These are phyloP conservation scores for Dryadomyces sulphureus DNA, from an alignment of 2,329 filamentous ascomycete genomes.

Conservation along the genomic window DNA sequence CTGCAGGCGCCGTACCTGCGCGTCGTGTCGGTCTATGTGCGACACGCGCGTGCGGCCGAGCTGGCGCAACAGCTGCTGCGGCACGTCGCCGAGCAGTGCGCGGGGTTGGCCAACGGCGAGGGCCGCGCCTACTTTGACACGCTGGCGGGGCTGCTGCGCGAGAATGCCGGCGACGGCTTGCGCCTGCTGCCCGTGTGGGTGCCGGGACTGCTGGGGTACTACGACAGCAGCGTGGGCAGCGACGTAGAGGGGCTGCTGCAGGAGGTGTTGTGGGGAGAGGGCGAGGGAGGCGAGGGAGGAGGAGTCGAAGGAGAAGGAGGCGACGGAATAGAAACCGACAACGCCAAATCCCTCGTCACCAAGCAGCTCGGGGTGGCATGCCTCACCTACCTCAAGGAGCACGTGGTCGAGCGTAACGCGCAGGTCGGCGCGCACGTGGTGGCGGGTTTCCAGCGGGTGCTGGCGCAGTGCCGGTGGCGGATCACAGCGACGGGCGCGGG, in stretches of 20 bases:
- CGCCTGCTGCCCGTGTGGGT: conserved; percentile 30
- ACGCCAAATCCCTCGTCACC: no score
- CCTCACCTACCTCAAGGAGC: conserved; percentile 30
- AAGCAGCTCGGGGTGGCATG: conserved; percentile 27
- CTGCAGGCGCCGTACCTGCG: conserved; percentile 41
- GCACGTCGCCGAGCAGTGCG: conserved; percentile 29
- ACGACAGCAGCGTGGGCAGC: conserved; percentile 25
- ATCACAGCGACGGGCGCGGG: conserved; percentile 21
- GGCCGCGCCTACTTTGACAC: conserved; percentile 34
- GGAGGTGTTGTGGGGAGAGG: conserved; percentile 24
- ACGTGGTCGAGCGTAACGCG: conserved; percentile 25
- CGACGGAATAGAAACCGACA: conserved; percentile 19
- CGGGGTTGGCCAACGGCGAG: conserved; percentile 29
- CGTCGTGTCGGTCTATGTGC: conserved; percentile 36
- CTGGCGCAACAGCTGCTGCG: conserved; percentile 24
- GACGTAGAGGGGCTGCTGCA: conserved; percentile 29
- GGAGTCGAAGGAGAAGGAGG: conserved; percentile 16
- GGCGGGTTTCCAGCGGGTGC: conserved; percentile 24
- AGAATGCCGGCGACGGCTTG: conserved; percentile 6
- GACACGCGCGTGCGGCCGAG: conserved; percentile 19
- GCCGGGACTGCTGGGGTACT: conserved; percentile 33
- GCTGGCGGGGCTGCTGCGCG: conserved; percentile 18
- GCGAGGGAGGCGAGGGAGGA: conserved; percentile 12
- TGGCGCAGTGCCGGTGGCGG: conserved; percentile 26
- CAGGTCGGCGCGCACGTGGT: conserved; percentile 29